Evolutionary conservation across 306 rosid species (phyloP), one percentile per base, ranked within the genome.

Genomic region (Neltuma alba): DNA sequence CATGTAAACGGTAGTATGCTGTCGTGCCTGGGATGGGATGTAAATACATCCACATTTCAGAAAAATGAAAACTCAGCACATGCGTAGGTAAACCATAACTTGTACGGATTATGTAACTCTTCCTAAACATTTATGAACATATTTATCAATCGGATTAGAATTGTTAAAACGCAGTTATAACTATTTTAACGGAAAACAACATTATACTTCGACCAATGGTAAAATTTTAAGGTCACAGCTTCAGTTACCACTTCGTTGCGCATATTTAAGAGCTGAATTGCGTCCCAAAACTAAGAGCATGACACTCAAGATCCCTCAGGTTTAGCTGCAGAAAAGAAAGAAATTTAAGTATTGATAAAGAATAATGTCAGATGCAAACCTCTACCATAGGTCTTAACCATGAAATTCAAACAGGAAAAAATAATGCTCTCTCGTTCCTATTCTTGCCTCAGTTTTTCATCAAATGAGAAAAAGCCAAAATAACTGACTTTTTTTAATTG

Each of bases 261-360:
- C 44, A 48, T 18, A 64, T 42, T 71, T 85, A 86, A 65, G 81
- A 79, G 82, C 83, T 81, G 70, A 90, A 82, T 63, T 84, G 92
- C 68, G 90, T 90, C 80, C 92, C 96, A 80, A 96, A 88, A 86
- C 89, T 89, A 78, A 96, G 93, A 42, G 93, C 66, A 31, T 93
- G 93, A 69, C 94, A 96, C 80, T 93, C 98, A 42, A 93, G 96
- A 76, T 88, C 84, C 87, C 91, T 87, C 85, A 93, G 72, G 83
- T 91, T 96, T 58, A 96, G 88, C 99, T 96, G 93, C 84, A 75
- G 76, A 87, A 76, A 60, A 38, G 21, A 85, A 33, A 74, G 37
- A 52, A 30, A 41, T 23, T 36, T 73, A 55, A 84, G 80, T 60
- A 47, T 21, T 70, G 34, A 62, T 57, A 30, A 68, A 65, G 37